Evolutionary conservation across 495 filamentous ascomycete species (phyloP).

Genomic region (Penicillium longicatenatum): DNA sequence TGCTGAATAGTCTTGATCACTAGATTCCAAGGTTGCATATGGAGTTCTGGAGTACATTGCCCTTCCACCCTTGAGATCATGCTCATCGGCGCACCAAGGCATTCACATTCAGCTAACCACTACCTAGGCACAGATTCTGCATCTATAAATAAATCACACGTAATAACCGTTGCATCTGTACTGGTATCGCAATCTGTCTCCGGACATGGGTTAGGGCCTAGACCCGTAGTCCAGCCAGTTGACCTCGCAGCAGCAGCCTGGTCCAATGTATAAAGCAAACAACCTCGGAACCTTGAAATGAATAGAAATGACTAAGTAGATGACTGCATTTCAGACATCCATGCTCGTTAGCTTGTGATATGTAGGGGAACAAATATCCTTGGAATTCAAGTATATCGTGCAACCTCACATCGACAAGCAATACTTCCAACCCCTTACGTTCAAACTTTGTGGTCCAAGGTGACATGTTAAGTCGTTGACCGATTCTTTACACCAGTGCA

Average conservation of each 20-base stretch:
- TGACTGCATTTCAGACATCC: not conserved
- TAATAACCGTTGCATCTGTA: no score
- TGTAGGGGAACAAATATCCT: constrained; percentile 1
- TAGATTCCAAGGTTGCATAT: not conserved
- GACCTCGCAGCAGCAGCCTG: not conserved
- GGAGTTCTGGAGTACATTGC: no score
- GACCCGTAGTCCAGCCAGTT: no score
- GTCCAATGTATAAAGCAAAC: not conserved
- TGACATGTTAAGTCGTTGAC: not conserved
- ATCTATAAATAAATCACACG: no score
- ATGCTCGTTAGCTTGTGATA: constrained; percentile 3
- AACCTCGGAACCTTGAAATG: not conserved
- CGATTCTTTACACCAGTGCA: not conserved
- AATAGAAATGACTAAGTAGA: not conserved
- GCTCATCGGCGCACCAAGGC: no score
- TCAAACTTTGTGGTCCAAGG: not conserved
- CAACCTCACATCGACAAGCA: constrained; percentile 4
- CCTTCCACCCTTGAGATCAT: no score
- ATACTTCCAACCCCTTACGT: constrained; percentile 1
- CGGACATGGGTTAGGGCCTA: no score
- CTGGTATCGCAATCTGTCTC: no score
- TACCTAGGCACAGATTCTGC: no score
- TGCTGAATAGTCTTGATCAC: no score
- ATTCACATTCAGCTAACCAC: no score
- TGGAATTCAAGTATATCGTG: not conserved